Evolutionary conservation across 345 rosid genomes (phyloP), one percentile per base, ranked within the genome.

Genomic region (Lenwebbia sp.): DNA sequence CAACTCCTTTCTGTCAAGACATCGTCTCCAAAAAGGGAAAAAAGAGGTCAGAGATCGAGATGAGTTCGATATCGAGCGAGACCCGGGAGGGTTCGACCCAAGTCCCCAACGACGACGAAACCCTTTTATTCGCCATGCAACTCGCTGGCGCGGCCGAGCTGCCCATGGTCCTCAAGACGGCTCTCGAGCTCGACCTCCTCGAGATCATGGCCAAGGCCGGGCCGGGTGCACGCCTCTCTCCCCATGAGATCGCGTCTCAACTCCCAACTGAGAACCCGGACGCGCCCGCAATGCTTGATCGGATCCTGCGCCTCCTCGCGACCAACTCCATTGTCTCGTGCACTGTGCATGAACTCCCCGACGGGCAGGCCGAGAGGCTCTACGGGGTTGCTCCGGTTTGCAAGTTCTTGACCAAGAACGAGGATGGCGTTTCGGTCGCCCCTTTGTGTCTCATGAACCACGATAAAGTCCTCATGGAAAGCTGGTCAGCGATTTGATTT

Each of bases 381-480:
- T 91, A 91, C 7, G 93, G 91, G 4, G 33, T 86, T 1, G 86
- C 89, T 6, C 90, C 91, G 26, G 93, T 90, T 19, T 87, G 93
- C 62, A 91, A 87, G 70, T 88, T 85, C 86, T 76, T 91, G 84
- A 86, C 84, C 33, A 87, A 86, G 85, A 90, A 90, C 55, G 89
- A 91, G 83, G 90, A 91, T 60, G 93, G 93, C 4, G 90, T 82
- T 44, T 90, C 93, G 19, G 17, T 91, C 22, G 87, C 90, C 41
- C 51, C 91, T 51, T 58, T 91, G 28, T 83, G 86, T n/a, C 90
- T 90, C 87, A 84, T 87, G 91, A 89, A 86, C 82, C 91, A 89
- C 88, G 91, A 91, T 15, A 91, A 86, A 70, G 90, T 89, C 33
- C 87, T 88, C 87, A 91, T 89, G 92, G 91, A 91, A 81, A 88